phyloP scores from a whole-genome alignment of 78 protist genomes.

The Capsaspora owczarzaki region DNA sequence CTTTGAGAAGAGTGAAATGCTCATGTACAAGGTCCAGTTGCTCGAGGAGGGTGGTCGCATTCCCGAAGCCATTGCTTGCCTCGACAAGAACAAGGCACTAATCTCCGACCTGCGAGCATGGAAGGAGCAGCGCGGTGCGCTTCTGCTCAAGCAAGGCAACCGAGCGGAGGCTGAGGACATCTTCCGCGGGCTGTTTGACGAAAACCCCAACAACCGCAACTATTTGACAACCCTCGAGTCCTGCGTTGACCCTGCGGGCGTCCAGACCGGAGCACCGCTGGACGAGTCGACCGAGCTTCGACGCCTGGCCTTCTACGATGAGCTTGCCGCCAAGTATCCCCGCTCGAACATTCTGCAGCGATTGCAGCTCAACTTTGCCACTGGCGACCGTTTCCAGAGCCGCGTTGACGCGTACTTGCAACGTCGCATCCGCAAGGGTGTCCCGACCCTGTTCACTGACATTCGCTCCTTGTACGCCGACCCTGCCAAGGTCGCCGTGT shows the following conservation, averaged over 20 bases:
- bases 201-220: slow-evolving; percentile 43
- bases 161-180: neutral
- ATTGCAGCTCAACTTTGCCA: neutral
- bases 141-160: neutral
- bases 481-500: slow-evolving; percentile 30
- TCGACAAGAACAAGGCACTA: slow-evolving; percentile 2
- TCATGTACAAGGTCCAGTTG: slow-evolving; percentile 39
- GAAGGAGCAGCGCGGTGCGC: neutral
- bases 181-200: slow-evolving; percentile 29
- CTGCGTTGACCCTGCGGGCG: neutral
- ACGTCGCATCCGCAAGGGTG: slow-evolving; percentile 34
- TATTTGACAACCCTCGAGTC: slow-evolving; percentile 9
- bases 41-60: slow-evolving; percentile 35
- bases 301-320: neutral
- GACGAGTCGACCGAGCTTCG: no score
- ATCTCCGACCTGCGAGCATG: slow-evolving; percentile 3
- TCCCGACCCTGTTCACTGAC: slow-evolving; percentile 45
- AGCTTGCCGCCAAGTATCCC: neutral
- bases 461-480: slow-evolving; percentile 47
- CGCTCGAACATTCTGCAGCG: neutral
- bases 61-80: slow-evolving; percentile 13
- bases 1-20: slow-evolving; percentile 35
- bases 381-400: neutral
- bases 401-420: slow-evolving; percentile 13
- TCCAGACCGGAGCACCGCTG: no score